Evolutionary conservation across 2,329 filamentous ascomycete species (phyloP).

Genomic region (Pseudogymnoascus sp.): DNA sequence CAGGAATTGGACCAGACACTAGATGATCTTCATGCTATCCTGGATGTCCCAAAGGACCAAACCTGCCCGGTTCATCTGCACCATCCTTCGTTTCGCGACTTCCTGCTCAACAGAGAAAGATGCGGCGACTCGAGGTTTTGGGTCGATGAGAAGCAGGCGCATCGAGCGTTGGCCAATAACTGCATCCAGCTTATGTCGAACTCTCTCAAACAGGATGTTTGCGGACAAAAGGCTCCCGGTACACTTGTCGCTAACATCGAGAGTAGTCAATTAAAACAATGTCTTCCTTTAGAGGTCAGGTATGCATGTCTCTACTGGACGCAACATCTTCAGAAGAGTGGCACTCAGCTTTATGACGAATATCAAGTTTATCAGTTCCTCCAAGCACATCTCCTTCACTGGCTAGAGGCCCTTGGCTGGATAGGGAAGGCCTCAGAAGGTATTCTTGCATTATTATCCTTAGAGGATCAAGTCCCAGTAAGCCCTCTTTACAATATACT

Average conservation of each 20-base stretch:
- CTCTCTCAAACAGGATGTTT: slow-evolving; percentile 32
- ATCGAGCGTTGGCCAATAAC: slow-evolving; percentile 27
- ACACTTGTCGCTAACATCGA: slow-evolving; percentile 22
- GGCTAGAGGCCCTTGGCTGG: slow-evolving; percentile 15
- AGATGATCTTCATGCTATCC: slow-evolving; percentile 34
- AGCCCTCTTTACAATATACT: background rate
- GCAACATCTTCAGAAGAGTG: slow-evolving; percentile 28
- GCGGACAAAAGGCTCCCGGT: slow-evolving; percentile 25
- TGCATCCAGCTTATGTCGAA: slow-evolving; percentile 33
- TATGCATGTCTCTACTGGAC: slow-evolving; percentile 38
- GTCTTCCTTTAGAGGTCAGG: slow-evolving; percentile 26
- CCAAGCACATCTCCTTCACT: slow-evolving; percentile 32
- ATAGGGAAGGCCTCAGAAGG: slow-evolving; percentile 1
- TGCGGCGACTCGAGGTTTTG: slow-evolving; percentile 28
- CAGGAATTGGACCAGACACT: too few species aligned
- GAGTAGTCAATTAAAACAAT: slow-evolving; percentile 18
- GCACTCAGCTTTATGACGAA: slow-evolving; percentile 23
- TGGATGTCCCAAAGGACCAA: slow-evolving; percentile 25
- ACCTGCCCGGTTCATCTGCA: slow-evolving; percentile 25
- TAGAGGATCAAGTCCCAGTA: background rate
- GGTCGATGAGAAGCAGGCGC: slow-evolving; percentile 30
- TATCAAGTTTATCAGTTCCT: slow-evolving; percentile 31
- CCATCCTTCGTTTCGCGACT: slow-evolving; percentile 35
- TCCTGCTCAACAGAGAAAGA: slow-evolving; percentile 29
- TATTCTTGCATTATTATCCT: background rate